Conservation (phyloP, 345 rosid species). For the Durio zibethinus region DNA sequence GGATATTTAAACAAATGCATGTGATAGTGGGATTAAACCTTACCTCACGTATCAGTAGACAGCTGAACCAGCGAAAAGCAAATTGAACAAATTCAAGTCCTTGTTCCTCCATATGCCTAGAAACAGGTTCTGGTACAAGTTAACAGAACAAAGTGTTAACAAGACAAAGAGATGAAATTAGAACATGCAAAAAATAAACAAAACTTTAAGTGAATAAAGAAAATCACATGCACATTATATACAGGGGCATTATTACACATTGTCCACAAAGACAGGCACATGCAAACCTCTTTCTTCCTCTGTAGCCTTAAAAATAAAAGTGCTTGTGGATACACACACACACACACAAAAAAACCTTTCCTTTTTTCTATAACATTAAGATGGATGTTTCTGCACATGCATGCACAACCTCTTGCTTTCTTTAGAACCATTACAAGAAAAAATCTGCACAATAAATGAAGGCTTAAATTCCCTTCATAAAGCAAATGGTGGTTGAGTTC, state of each 20-base stretch:
- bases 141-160: constrained; percentile 6
- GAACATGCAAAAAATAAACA: neutral
- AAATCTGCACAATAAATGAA: neutral
- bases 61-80: constrained; percentile 99
- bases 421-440: neutral
- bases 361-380: neutral
- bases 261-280: neutral
- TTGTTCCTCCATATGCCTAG: constrained; percentile 92
- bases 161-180: constrained; percentile 8
- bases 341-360: neutral
- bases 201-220: neutral
- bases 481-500: constrained; percentile 8
- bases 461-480: constrained; percentile 3
- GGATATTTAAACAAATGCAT: neutral
- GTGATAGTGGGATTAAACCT: constrained; percentile 30
- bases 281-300: too few species aligned
- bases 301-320: too few species aligned
- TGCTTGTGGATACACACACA: too few species aligned
- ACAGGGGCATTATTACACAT: neutral
- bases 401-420: neutral
- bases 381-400: neutral
- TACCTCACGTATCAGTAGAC: constrained; percentile 89
- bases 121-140: constrained; percentile 75
- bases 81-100: constrained; percentile 97
- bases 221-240: neutral